Base-by-base conservation (phyloP, 805 yeast species). In the Starmera caribaea region DNA sequence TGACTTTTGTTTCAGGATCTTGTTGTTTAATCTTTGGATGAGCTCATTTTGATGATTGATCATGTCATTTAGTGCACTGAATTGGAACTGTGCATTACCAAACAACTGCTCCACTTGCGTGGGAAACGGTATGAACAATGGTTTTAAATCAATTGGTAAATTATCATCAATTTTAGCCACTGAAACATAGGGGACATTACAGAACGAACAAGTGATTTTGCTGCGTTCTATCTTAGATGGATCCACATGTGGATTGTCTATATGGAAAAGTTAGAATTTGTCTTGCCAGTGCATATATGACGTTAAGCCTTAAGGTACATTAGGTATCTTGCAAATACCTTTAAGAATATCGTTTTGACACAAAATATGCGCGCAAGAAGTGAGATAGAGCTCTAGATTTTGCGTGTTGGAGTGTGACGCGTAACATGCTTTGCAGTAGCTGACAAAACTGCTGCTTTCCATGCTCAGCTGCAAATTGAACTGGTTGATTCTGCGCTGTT, bases 291-390 rank as follows among this genome's bases (percentile, higher is more conserved):
- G n/a, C n/a, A n/a, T n/a, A n/a, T n/a, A n/a, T n/a, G n/a, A n/a
- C n/a, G n/a, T n/a, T n/a, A n/a, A n/a, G n/a, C n/a, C n/a, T n/a
- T n/a, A n/a, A n/a, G n/a, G n/a, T 2, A 21, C 26, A 21, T 16
- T n/a, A 12, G 39, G 39, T 37, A 16, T 34, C 13, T 29, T 16
- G 6, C 26, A 7, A 21, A 9, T 37, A 49, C 53, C 37, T 37
- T 35, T 44, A 9, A 40, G n/a, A 9, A 49, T 46, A 45, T 64
- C 67, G 12, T 53, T 51, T 3, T 51, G 47, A 36, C 69, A 64
- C 16, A 64, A 43, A 1, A 58, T 50, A 44, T 63, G 68, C 4
- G 67, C 68, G 49, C 69, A 64, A 3, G 67, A 61, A 1, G 66
- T 62, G 36, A 64, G 40, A 33, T 47, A 47, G 16, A 63, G 49